Percentiles rank a stretch among this genome's conserved stretches.
Conservation (phyloP, 176 grass and related monocot genomes). For the Tillandsia fasciculata region DNA sequence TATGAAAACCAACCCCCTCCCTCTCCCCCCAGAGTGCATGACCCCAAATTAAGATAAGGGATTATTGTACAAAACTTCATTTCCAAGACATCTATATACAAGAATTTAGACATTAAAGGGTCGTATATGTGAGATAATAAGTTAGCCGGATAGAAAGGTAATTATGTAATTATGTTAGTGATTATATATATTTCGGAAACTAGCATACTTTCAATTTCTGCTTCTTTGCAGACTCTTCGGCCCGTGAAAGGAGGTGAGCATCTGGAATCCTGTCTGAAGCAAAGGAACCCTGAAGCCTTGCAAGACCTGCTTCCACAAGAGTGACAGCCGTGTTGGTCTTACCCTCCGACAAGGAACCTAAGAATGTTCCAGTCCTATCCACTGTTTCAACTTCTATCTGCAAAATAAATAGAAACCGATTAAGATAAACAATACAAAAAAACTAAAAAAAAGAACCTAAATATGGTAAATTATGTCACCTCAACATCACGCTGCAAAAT, state of each 20-base stretch:
- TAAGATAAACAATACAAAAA: not conserved
- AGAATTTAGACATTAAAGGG: too few relatives aligned
- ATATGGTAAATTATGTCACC: slow-evolving; percentile 20
- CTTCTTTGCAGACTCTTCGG: slow-evolving; percentile 86
- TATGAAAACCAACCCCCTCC: too few relatives aligned
- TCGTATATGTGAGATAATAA: too few relatives aligned
- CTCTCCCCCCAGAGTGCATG: too few relatives aligned
- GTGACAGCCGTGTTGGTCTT: slow-evolving; percentile 67
- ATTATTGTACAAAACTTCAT: too few relatives aligned
- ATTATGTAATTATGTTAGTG: too few relatives aligned
- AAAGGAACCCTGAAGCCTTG: slow-evolving; percentile 74
- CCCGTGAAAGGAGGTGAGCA: slow-evolving; percentile 42
- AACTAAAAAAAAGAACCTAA: not conserved
- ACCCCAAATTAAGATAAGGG: too few relatives aligned
- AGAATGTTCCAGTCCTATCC: slow-evolving; percentile 89
- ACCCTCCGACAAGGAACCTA: slow-evolving; percentile 82
- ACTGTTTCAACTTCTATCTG: slow-evolving; percentile 96
- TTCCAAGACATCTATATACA: too few relatives aligned
- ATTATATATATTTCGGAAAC: too few relatives aligned
- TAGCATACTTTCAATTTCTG: slow-evolving; percentile 66
- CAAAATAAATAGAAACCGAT: slow-evolving; percentile 3
- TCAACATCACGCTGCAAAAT: slow-evolving; percentile 89
- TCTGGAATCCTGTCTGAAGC: slow-evolving; percentile 73
- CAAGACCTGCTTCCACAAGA: slow-evolving; percentile 78
- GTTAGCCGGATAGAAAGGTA: too few relatives aligned